Evolutionary conservation across 2,329 filamentous ascomycete species (phyloP), one percentile per base, ranked within the genome.

Genomic region (Talaromyces sp.): DNA sequence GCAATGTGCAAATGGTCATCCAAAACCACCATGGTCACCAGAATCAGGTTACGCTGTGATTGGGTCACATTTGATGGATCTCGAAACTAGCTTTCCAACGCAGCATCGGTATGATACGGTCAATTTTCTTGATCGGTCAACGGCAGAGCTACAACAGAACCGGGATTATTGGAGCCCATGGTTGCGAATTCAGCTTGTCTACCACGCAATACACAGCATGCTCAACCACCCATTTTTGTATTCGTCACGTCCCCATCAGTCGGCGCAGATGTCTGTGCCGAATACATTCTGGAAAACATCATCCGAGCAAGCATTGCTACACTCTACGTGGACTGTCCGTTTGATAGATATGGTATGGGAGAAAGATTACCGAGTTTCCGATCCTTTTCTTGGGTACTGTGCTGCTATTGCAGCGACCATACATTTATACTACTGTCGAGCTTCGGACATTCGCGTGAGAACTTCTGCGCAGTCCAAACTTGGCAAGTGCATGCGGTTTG

Each of bases 261-360:
- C 60, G 43, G 48, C 48, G 8, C 65, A 82, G 54, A 70, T 82
- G 54, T 78, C 77, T 2, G 81, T 82, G 6, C 81, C 81, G 0
- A 83, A 83, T 60, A 82, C 81, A 0, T 83, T 83, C 60, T 83
- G 81, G 81, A 74, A 78, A 41, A 72, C 79, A 3, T 82, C 80
- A 0, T 82, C 79, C 0, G 81, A 83, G 66, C 71, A 80, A 16
- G 81, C 80, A 0, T 70, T 83, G 1, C 71, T 82, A 1, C 81
- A 83, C 52, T 76, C 79, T 2, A 83, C 81, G 0, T 83, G 81
- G 81, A 81, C 82, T 48, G 79, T 79, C n/a, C 75, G 81, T 9
- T 77, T 83, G 70, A 82, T 83, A 22, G 80, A 82, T 54, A 82
- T 83, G 81, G 77, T 80, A 1, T 72, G 79, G 14, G 79, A 82